Evolutionary conservation across 2,329 filamentous ascomycete genomes (phyloP).

Genomic region (Hypoxylon sp.): DNA sequence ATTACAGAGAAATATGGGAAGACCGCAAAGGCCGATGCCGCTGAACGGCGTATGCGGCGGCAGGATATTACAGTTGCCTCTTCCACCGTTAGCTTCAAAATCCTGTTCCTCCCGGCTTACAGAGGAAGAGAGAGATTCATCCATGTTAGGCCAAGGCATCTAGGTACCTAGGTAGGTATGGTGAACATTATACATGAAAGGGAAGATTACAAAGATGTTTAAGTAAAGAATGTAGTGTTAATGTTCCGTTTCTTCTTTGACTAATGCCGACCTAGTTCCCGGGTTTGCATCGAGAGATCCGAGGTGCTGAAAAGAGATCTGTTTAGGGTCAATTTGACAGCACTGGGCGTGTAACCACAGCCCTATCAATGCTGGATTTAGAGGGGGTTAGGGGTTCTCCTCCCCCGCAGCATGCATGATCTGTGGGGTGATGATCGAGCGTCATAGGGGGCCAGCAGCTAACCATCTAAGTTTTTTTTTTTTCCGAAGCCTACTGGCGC

Average conservation of each 20-base stretch:
- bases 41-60: conserved; percentile 21
- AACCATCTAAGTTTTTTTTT: conserved; percentile 3
- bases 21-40: conserved; percentile 2
- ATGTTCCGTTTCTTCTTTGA: no score
- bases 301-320: no score
- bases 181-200: neutral
- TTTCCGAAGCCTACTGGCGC: conserved; percentile 17
- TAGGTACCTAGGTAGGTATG: no score
- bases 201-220: neutral
- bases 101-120: conserved; percentile 13
- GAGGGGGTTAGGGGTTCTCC: neutral
- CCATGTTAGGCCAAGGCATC: no score
- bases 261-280: no score
- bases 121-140: no score
- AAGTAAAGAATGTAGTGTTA: no score
- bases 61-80: conserved; percentile 17
- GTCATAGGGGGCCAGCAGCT: conserved; percentile 29
- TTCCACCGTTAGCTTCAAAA: conserved; percentile 19
- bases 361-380: conserved; percentile 20
- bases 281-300: no score
- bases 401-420: conserved; percentile 37
- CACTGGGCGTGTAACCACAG: conserved; percentile 16
- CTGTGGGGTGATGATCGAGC: conserved; percentile 29
- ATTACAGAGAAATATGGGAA: conserved; percentile 5
- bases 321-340: no score